Base-by-base conservation (phyloP, 1,139 yeast genomes). In the Protomyces macrosporus region DNA sequence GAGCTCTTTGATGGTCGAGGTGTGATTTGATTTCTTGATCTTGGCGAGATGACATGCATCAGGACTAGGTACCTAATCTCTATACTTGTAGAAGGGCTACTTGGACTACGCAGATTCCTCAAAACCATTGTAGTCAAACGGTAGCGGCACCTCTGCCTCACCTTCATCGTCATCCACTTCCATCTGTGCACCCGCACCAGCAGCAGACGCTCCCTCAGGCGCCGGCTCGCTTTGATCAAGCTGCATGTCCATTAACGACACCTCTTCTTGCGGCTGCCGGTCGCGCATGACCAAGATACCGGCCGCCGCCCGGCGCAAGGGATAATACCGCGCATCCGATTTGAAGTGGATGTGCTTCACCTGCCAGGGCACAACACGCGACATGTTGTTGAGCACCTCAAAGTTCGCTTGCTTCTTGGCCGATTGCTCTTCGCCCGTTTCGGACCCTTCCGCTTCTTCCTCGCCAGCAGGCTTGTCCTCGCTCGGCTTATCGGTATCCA, bases 311-410 rank as follows among this genome's bases (percentile, higher is more conserved):
- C 84, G 86, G 73, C 95, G 85, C 16, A 90, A 87, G 5, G 98
- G 98, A 42, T 81, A 81, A 75, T 87, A 93, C 71, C 97, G 82
- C 62, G 84, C 87, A 68, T 84, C 87, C 72, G 86, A 86, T 55
- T 82, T 78, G 74, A 93, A 90, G 3, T 95, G 81, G 59, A 93
- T 84, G 76, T 86, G 90, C 75, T 85, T 87, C 66, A 91, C 79
- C 77, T 95, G 98, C 53, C 86, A 82, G n/a, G 98, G 98, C 67
- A 95, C 79, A 1, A 93, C 96, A 71, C 99, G 84, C 14, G 95
- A 82, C 81, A 91, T 80, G 74, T 93, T 93, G 54, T 81, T 81
- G 65, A 91, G 79, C 73, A 83, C 67, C 53, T 70, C 69, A 40
- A 62, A 58, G 34, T 45, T 37, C 1, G 70, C 66, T 32, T 60